A percentile compares a stretch with the other conserved stretches of the same genome.
These are phyloP conservation scores for Trifolium fragiferum DNA, from an alignment of 306 rosid genomes.

Conservation along the genomic window DNA sequence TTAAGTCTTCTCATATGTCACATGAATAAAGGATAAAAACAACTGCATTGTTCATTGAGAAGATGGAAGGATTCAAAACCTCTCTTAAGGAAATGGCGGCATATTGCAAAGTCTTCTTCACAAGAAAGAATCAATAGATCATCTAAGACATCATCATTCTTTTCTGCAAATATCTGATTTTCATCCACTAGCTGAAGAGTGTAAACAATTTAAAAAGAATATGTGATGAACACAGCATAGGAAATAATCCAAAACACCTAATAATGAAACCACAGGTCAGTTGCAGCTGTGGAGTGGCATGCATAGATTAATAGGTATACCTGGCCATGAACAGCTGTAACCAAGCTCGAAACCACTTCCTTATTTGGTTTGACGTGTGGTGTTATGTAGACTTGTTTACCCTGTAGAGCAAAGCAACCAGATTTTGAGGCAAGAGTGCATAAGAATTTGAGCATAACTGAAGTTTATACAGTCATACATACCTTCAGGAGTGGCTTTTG, in stretches of 20 bases:
- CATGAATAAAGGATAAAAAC: neutral
- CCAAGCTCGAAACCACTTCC: conserved; percentile 48
- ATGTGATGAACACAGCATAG: conserved; percentile 2
- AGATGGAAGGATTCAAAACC: conserved; percentile 43
- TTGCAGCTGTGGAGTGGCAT: conserved; percentile 32
- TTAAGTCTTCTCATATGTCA: conserved; percentile 16
- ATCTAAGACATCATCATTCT: conserved; percentile 40
- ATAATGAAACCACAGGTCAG: conserved; percentile 33
- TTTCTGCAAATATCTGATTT: conserved; percentile 37
- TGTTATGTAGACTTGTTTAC: conserved; percentile 50
- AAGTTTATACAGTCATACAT: conserved; percentile 14
- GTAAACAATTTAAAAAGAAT: conserved; percentile 24
- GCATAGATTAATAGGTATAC: conserved; percentile 39
- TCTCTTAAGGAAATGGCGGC: conserved; percentile 47
- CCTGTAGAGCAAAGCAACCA: conserved; percentile 50
- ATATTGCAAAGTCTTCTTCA: conserved; percentile 55
- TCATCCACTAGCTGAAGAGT: conserved; percentile 57
- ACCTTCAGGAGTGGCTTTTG: conserved; percentile 78
- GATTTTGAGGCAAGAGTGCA: conserved; percentile 26
- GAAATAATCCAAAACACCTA: conserved; percentile 19
- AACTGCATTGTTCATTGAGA: neutral
- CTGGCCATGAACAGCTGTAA: conserved; percentile 58
- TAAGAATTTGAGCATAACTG: conserved; percentile 29
- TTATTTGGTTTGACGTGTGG: conserved; percentile 59
- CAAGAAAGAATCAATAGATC: conserved; percentile 60